These are phyloP conservation scores for Cafeteria roenbergensis DNA, from an alignment of 108 stramenopile species.

Conservation along the genomic window DNA sequence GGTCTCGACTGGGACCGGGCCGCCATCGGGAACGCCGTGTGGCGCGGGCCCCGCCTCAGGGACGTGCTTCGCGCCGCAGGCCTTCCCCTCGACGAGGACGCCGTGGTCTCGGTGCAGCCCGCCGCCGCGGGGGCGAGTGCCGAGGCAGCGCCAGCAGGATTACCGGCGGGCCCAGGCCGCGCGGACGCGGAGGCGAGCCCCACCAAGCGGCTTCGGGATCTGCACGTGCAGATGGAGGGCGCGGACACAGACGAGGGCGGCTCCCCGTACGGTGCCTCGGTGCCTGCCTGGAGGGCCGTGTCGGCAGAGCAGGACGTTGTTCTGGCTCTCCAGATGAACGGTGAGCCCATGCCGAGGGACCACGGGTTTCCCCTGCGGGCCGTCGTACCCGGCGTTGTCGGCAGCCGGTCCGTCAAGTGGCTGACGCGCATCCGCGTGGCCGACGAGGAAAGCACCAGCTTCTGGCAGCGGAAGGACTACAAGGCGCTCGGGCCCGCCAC, in stretches of 20 bases:
- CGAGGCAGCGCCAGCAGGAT: background rate
- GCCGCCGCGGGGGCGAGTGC: conserved; percentile 1
- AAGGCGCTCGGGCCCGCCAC: conserved; percentile 34
- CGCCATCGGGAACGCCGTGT: conserved; percentile 77
- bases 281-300: conserved; percentile 65
- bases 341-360: conserved; percentile 64
- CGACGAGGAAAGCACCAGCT: conserved; percentile 37
- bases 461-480: conserved; percentile 53
- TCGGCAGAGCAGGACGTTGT: conserved; percentile 74
- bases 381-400: conserved; percentile 81
- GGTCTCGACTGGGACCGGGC: conserved; percentile 77
- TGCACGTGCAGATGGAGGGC: conserved; percentile 65
- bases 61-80: conserved; percentile 59
- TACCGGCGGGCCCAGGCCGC: background rate
- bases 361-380: conserved; percentile 84
- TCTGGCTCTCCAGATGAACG: conserved; percentile 92
- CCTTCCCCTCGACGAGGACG: conserved; percentile 43
- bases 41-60: conserved; percentile 70
- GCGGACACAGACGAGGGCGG: conserved; percentile 54
- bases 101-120: conserved; percentile 34
- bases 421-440: conserved; percentile 37
- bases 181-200: background rate
- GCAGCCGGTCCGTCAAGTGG: conserved; percentile 60
- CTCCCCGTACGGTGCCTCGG: conserved; percentile 42
- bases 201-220: background rate